A percentile compares a stretch with the other conserved stretches of the same genome.
Evolutionary conservation across 1,284 basidiomycete genomes (phyloP).

Genomic region (Singerocomus rubriflavus): DNA sequence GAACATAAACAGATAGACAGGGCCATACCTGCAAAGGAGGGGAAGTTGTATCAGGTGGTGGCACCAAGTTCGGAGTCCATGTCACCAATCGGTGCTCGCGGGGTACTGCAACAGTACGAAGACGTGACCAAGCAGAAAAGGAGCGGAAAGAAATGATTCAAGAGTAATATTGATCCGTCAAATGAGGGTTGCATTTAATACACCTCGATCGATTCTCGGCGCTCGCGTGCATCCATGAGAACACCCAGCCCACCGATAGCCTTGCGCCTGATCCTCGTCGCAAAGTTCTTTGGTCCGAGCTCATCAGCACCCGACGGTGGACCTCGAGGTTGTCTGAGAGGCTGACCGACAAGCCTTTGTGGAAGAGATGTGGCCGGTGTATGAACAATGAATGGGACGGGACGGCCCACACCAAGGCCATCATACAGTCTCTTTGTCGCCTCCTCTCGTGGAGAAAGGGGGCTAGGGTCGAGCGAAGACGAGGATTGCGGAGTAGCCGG

Average conservation of each 20-base stretch:
- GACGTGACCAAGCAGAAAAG: conserved; percentile 15
- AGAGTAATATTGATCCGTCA: conserved; percentile 8
- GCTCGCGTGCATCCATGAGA: conserved; percentile 72
- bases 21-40: conserved; percentile 30
- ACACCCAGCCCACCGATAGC: conserved; percentile 75
- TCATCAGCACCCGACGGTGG: conserved; percentile 85
- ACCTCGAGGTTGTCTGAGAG: conserved; percentile 80
- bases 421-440: conserved; percentile 79
- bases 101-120: conserved; percentile 12
- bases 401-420: conserved; percentile 73
- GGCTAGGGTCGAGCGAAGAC: conserved; percentile 51
- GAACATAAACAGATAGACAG: conserved; percentile 25
- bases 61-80: conserved; percentile 29
- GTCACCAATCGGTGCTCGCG: conserved; percentile 13
- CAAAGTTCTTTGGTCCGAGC: conserved; percentile 87
- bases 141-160: conserved; percentile 22
- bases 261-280: conserved; percentile 72
- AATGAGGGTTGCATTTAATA: conserved; percentile 41
- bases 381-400: conserved; percentile 28
- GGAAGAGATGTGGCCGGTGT: conserved; percentile 8
- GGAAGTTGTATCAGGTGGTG: conserved; percentile 25
- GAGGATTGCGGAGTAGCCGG: conserved; percentile 74
- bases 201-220: conserved; percentile 56
- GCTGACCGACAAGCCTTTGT: conserved; percentile 44
- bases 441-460: conserved; percentile 75